Evolutionary conservation across 2,329 filamentous ascomycete genomes (phyloP).

Genomic region (Microcyclosporella mali): DNA sequence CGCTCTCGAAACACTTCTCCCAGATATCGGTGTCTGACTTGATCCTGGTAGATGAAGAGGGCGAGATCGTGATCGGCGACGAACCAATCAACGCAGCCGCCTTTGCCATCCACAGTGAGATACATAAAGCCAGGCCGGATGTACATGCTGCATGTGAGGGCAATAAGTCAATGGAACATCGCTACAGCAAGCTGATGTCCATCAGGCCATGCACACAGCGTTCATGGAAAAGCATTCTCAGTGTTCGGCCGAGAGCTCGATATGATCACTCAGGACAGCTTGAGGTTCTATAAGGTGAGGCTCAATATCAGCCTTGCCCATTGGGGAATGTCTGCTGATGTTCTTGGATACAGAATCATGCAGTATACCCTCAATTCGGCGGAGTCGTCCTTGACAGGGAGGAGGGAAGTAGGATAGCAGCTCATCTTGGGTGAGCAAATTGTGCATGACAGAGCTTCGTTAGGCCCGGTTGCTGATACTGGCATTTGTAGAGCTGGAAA

Average conservation of each 20-base stretch:
- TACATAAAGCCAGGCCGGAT: slow-evolving; percentile 39
- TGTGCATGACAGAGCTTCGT: too few relatives aligned
- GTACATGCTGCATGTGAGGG: slow-evolving; percentile 31
- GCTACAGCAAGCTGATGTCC: slow-evolving; percentile 14
- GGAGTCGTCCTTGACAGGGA: slow-evolving; percentile 41
- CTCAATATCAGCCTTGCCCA: too few relatives aligned
- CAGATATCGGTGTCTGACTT: slow-evolving; percentile 40
- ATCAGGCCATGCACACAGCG: slow-evolving; percentile 40
- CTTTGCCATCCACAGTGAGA: slow-evolving; percentile 41
- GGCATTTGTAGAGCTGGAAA: slow-evolving; percentile 25
- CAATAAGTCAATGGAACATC: too few relatives aligned
- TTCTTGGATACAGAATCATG: slow-evolving; percentile 23
- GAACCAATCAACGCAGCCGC: slow-evolving; percentile 42
- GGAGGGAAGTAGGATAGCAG: slow-evolving; percentile 41
- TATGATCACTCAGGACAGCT: slow-evolving; percentile 44
- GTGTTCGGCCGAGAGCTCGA: slow-evolving; percentile 43
- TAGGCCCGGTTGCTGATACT: too few relatives aligned
- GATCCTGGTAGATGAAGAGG: slow-evolving; percentile 40
- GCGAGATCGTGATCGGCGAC: slow-evolving; percentile 37
- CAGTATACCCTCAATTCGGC: slow-evolving; percentile 41
- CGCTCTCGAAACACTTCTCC: slow-evolving; percentile 41
- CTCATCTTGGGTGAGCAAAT: slow-evolving; percentile 26
- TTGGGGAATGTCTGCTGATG: too few relatives aligned
- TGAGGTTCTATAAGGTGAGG: slow-evolving; percentile 35
- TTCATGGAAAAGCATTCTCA: slow-evolving; percentile 44